These are phyloP conservation scores for Ophiostoma pallidulum DNA, from an alignment of 2,329 filamentous ascomycete species.

Conservation along the genomic window DNA sequence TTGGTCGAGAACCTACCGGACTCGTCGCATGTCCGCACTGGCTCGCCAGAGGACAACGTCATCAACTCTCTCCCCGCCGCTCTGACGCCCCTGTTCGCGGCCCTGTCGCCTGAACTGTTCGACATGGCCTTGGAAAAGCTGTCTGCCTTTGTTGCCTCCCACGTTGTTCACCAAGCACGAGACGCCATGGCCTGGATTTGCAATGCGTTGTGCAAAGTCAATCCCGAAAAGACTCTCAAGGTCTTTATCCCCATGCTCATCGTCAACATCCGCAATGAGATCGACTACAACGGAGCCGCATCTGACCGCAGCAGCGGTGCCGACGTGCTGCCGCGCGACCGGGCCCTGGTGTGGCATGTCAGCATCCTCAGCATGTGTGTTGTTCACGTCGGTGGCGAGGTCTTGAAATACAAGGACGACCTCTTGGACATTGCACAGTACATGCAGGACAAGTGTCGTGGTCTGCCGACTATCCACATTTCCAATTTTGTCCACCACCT, in stretches of 20 bases:
- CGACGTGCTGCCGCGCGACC: slow-evolving; percentile 85
- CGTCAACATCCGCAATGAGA: slow-evolving; percentile 87
- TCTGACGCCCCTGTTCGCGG: slow-evolving; percentile 80
- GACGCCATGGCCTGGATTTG: slow-evolving; percentile 99
- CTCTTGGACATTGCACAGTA: slow-evolving; percentile 85
- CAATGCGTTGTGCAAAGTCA: slow-evolving; percentile 91
- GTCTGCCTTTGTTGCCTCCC: slow-evolving; percentile 79
- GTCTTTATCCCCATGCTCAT: slow-evolving; percentile 85
- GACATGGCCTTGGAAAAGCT: slow-evolving; percentile 89
- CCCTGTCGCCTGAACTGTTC: slow-evolving; percentile 85
- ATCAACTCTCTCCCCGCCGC: slow-evolving; percentile 92
- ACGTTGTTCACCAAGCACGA: slow-evolving; percentile 92
- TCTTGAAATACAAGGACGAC: slow-evolving; percentile 80
- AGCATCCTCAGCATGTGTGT: slow-evolving; percentile 97
- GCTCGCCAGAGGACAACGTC: slow-evolving; percentile 91
- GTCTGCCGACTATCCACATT: slow-evolving; percentile 87
- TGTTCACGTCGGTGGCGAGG: slow-evolving; percentile 85
- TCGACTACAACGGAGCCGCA: slow-evolving; percentile 91
- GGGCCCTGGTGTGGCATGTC: slow-evolving; percentile 91
- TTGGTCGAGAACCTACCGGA: slow-evolving; percentile 92
- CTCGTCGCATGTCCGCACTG: slow-evolving; percentile 74
- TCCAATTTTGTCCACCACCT: slow-evolving; percentile 98
- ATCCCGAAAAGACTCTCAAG: slow-evolving; percentile 86
- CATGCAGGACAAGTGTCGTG: slow-evolving; percentile 94
- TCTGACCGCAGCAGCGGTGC: slow-evolving; percentile 89